A percentile compares a stretch with the other conserved stretches of the same genome.
Evolutionary conservation across 2,329 filamentous ascomycete genomes (phyloP).

Genomic region (Verticillium nubilum): DNA sequence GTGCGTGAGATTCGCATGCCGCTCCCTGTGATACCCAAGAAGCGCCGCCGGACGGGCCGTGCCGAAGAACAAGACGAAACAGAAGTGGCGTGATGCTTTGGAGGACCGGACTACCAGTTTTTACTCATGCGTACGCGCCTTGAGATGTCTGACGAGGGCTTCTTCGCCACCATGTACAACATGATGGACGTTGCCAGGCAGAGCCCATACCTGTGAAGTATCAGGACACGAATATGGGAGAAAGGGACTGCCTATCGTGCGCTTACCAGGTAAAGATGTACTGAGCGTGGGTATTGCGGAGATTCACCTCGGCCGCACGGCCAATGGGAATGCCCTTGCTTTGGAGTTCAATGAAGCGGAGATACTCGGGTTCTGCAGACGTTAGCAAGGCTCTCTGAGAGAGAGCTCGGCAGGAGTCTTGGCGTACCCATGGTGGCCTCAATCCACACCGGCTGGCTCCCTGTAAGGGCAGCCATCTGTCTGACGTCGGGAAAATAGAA

Average conservation of each 20-base stretch:
- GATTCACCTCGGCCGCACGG: slow-evolving; percentile 79
- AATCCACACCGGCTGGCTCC: slow-evolving; percentile 86
- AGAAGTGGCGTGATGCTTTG: slow-evolving; percentile 27
- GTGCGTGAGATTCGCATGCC: slow-evolving; percentile 77
- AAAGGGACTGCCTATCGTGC: not conserved
- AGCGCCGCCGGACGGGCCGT: slow-evolving; percentile 25
- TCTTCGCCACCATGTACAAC: slow-evolving; percentile 93
- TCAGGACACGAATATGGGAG: slow-evolving; percentile 1
- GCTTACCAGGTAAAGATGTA: slow-evolving; percentile 97
- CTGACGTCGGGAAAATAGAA: slow-evolving; percentile 94
- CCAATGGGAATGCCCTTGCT: slow-evolving; percentile 85
- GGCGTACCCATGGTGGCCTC: slow-evolving; percentile 91
- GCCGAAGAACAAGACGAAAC: slow-evolving; percentile 36
- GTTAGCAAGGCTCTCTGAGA: slow-evolving; percentile 3
- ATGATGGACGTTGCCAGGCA: slow-evolving; percentile 84
- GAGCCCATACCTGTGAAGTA: slow-evolving; percentile 68
- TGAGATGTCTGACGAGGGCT: slow-evolving; percentile 68
- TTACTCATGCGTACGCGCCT: slow-evolving; percentile 72
- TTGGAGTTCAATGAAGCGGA: slow-evolving; percentile 70
- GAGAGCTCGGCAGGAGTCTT: slow-evolving; percentile 3
- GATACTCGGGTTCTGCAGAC: slow-evolving; percentile 65
- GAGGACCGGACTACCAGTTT: slow-evolving; percentile 53
- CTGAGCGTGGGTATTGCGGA: slow-evolving; percentile 94
- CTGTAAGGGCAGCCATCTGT: slow-evolving; percentile 81
- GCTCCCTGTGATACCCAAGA: slow-evolving; percentile 45